Evolutionary conservation across 441 rosid species (phyloP).

Genomic region (Croton laevigatus): DNA sequence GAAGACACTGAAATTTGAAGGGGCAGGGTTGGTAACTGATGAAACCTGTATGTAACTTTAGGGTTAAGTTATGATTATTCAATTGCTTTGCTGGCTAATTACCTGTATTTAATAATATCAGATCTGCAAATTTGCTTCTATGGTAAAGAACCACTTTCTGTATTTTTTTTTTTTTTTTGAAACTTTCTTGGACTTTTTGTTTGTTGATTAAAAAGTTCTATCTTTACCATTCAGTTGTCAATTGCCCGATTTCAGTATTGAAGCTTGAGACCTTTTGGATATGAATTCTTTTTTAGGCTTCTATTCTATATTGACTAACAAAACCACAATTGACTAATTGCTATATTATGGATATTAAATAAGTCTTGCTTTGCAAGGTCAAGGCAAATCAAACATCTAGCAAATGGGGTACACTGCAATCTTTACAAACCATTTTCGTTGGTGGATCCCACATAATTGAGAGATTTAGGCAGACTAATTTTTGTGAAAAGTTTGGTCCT

Average conservation of each 20-base stretch:
- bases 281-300: neutral
- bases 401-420: neutral
- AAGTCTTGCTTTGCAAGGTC: neutral
- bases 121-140: conserved; percentile 13
- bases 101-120: neutral
- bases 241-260: neutral
- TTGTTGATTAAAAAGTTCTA: neutral
- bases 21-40: neutral
- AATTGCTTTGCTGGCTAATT: conserved; percentile 1
- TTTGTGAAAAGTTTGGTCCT: neutral
- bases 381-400: neutral
- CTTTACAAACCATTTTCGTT: neutral
- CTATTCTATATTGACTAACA: neutral
- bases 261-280: too few relatives aligned
- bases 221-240: neutral
- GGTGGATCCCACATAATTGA: neutral
- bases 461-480: neutral
- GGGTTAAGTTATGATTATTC: neutral
- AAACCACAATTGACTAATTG: neutral
- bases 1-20: too few relatives aligned
- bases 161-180: neutral
- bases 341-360: neutral
- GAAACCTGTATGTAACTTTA: neutral
- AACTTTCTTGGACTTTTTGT: neutral
- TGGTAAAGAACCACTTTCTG: neutral